phyloP scores from a whole-genome alignment of 306 rosid genomes.

The Corylus americana region DNA sequence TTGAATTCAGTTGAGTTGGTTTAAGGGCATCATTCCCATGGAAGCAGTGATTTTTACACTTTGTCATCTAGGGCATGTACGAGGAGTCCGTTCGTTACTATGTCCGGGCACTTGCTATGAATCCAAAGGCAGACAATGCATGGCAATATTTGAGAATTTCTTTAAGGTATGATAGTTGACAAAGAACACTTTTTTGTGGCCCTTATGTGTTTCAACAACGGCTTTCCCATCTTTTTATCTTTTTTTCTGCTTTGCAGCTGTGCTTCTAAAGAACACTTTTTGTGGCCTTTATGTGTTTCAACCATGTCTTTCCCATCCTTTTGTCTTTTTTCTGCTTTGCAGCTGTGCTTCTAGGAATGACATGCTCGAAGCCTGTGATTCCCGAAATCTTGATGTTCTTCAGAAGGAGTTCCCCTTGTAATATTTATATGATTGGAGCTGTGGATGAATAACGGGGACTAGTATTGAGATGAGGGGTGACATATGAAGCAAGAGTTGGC shows the following conservation, averaged over 20 bases:
- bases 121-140: slow-evolving; percentile 96
- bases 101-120: slow-evolving; percentile 94
- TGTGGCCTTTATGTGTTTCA: background rate
- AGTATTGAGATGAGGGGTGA: slow-evolving; percentile 5
- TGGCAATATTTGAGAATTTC: slow-evolving; percentile 98
- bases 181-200: background rate
- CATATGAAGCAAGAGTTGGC: background rate
- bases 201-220: background rate
- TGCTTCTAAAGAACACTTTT: slow-evolving; percentile 51
- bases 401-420: slow-evolving; percentile 93
- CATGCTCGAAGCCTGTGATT: slow-evolving; percentile 92
- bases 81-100: slow-evolving; percentile 91
- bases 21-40: background rate
- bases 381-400: slow-evolving; percentile 84
- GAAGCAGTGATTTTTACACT: slow-evolving; percentile 6
- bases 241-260: slow-evolving; percentile 61
- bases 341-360: slow-evolving; percentile 97
- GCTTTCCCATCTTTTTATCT: background rate
- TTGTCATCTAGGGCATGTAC: slow-evolving; percentile 68
- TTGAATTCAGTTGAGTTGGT: background rate
- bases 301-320: background rate
- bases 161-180: slow-evolving; percentile 57
- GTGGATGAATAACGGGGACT: slow-evolving; percentile 21
- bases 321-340: slow-evolving; percentile 35
- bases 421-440: slow-evolving; percentile 11